Evolutionary conservation across 805 yeast species (phyloP), one percentile per base, ranked within the genome.

Genomic region (Ogataea degrootiae): DNA sequence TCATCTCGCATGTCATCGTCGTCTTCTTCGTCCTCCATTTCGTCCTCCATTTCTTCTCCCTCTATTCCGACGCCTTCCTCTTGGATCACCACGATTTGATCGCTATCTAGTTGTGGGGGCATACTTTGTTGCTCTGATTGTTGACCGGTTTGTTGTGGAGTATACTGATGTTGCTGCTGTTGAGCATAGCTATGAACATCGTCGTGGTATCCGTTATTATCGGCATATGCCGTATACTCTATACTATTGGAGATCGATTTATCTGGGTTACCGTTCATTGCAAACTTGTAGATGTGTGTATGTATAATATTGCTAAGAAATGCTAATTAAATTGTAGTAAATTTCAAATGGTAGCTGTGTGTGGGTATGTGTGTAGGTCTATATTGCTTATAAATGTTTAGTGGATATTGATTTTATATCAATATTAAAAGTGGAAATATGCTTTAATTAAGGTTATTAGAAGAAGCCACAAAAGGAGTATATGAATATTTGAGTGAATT

Each of bases 1-100:
- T 55, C 59, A 11, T 55, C 65, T n/a, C 60, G 63, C 7, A 52
- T 62, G 2, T 48, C 62, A 11, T 49, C 56, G 6, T 54, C 61
- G 16, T 50, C 54, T 33, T 46, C 58, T 6, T 52, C 59, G 2
- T 37, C 54, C 14, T 51, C 57, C 29, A 41, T 48, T 31, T 46
- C 55, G n/a, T 34, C 16, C 5, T 34, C 42, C 6, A 21, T 34
- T n/a, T 37, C 44, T 6, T 40, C 41, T n/a, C 21, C 34, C n/a
- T 37, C 41, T 14, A 34, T 37, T n/a, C 40, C 44, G 29, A 40
- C 31, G 1, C 39, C 43, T 15, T 39, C 39, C 21, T 41, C 41
- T 26, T 34, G 33, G 15, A 21, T 37, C 33, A 9, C 37, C 21
- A 33, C 17, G 19, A 21, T 9, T 26, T 26, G 31, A 5, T 36